phyloP scores from a whole-genome alignment of 1,284 basidiomycete genomes.

The Boletellus dicymbophilus region DNA sequence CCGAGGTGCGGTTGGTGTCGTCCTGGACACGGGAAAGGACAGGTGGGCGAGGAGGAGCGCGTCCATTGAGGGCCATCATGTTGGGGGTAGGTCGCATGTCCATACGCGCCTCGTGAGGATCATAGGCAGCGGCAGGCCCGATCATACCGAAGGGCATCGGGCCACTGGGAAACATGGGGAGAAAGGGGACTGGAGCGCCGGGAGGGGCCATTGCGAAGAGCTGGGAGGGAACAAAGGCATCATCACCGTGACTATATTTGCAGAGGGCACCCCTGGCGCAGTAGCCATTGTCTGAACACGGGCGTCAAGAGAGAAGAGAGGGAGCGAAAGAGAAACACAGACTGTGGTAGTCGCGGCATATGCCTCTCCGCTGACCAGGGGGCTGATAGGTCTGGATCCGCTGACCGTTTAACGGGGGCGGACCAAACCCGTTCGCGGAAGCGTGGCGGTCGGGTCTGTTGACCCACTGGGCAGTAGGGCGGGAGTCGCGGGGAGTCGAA shows the following conservation, averaged over 20 bases:
- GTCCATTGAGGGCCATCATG: constrained; percentile 32
- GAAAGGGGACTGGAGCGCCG: constrained; percentile 52
- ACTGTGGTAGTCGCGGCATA: constrained; percentile 92
- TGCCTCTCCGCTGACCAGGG: constrained; percentile 66
- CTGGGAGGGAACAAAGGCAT: constrained; percentile 71
- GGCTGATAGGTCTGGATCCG: constrained; percentile 61
- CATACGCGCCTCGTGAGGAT: constrained; percentile 76
- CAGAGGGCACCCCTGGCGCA: constrained; percentile 90
- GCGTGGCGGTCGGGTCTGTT: constrained; percentile 36
- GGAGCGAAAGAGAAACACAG: constrained; percentile 35
- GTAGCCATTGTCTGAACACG: constrained; percentile 75
- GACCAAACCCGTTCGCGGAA: constrained; percentile 19
- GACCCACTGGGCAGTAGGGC: constrained; percentile 42
- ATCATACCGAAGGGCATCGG: constrained; percentile 45
- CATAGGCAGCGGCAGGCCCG: constrained; percentile 56
- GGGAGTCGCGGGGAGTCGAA: constrained; percentile 44
- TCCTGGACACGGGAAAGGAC: constrained; percentile 54
- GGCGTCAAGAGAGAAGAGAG: constrained; percentile 7
- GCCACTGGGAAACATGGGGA: constrained; percentile 60
- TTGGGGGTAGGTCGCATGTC: constrained; percentile 56
- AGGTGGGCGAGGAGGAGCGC: constrained; percentile 52
- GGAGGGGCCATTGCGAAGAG: constrained; percentile 56
- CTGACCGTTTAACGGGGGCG: constrained; percentile 45
- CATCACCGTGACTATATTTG: constrained; percentile 89
- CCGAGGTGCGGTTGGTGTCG: constrained; percentile 47